Conservation (phyloP, 495 filamentous ascomycete species). For the Usnea hakonensis region DNA sequence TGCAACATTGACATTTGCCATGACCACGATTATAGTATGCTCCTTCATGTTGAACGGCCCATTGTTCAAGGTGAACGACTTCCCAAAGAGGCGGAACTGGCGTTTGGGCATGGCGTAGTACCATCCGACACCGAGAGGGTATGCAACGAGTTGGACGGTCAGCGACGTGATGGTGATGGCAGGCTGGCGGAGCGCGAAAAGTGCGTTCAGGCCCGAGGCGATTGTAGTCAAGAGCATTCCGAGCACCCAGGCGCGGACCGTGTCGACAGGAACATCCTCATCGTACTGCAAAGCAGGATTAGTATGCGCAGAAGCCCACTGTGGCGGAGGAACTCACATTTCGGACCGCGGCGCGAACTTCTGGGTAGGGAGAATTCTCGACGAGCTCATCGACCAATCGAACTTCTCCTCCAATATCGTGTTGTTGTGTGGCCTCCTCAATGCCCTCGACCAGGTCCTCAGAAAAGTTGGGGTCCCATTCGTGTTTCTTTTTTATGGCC, state of each 20-base stretch:
- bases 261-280: conserved; percentile 58
- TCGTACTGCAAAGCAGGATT: conserved; percentile 37
- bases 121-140: conserved; percentile 59
- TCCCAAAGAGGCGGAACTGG: conserved; percentile 47
- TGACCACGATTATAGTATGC: conserved; percentile 69
- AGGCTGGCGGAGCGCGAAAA: conserved; percentile 61
- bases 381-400: conserved; percentile 51
- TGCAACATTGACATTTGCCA: conserved; percentile 53
- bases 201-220: conserved; percentile 59
- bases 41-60: conserved; percentile 77
- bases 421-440: conserved; percentile 48
- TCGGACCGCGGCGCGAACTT: conserved; percentile 55
- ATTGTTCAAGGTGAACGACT: conserved; percentile 53
- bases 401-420: conserved; percentile 45
- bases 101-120: conserved; percentile 47
- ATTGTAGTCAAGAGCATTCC: conserved; percentile 60
- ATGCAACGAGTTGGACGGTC: conserved; percentile 64
- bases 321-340: conserved; percentile 20
- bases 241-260: conserved; percentile 64
- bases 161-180: conserved; percentile 59
- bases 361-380: conserved; percentile 64
- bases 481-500: conserved; percentile 50
- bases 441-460: conserved; percentile 54
- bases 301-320: conserved; percentile 24
- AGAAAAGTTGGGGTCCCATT: conserved; percentile 63